Conservation (phyloP, 495 filamentous ascomycete species). For the Penicillium waksmanii region DNA sequence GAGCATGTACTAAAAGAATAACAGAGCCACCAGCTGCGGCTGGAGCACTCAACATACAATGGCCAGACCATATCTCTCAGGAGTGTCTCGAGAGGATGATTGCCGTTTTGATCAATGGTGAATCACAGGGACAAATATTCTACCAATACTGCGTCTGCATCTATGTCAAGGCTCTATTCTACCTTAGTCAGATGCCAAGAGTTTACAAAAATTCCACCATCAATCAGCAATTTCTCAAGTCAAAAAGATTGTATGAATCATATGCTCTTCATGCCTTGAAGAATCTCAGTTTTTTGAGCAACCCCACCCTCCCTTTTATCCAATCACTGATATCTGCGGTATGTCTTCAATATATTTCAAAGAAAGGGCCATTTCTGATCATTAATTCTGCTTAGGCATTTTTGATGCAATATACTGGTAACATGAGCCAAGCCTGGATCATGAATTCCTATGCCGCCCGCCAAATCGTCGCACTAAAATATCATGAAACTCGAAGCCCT, state of each 20-base stretch:
- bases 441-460: constrained; percentile 35
- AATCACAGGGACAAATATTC: constrained; percentile 18
- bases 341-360: constrained; percentile 6
- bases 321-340: constrained; percentile 36
- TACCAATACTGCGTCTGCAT: constrained; percentile 36
- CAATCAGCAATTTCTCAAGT: constrained; percentile 24
- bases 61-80: constrained; percentile 39
- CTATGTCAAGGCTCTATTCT: constrained; percentile 32
- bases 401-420: constrained; percentile 34
- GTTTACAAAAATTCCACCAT: constrained; percentile 19
- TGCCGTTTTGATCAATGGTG: constrained; percentile 13
- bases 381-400: constrained; percentile 20
- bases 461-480: constrained; percentile 29
- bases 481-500: constrained; percentile 22
- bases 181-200: constrained; percentile 24
- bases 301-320: constrained; percentile 26
- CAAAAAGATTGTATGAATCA: constrained; percentile 25
- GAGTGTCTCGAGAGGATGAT: constrained; percentile 28
- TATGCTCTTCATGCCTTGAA: constrained; percentile 22
- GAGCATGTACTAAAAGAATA: constrained; percentile 9
- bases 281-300: constrained; percentile 27
- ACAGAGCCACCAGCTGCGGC: constrained; percentile 14
- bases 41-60: constrained; percentile 16
- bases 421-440: constrained; percentile 32
- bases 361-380: not conserved